Evolutionary conservation across 257 asterid genomes (phyloP), one percentile per base, ranked within the genome.

Genomic region (Parsonsia alboflavescens): DNA sequence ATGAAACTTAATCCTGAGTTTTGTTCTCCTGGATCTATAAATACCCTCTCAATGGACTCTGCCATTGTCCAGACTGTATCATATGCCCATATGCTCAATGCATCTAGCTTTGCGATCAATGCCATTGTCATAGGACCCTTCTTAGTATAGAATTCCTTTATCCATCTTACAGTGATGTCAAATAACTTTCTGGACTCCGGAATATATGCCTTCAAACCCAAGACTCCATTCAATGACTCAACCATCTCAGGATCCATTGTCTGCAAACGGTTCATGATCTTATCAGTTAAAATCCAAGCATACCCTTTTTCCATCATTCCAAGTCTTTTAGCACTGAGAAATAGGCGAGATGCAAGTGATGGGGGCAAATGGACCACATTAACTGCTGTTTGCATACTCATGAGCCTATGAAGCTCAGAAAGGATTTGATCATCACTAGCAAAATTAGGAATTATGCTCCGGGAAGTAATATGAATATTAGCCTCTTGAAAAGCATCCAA

Each of bases 241-340:
- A 36, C 56, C 71, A 58, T 80, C 24, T 74, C 73, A 73, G 77
- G 65, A 53, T 83, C 84, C 62, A 64, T 39, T 58, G 74, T 58
- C 13, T 73, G 70, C 36, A 80, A 42, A 13, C 74, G 77, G 65
- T 86, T 59, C 88, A 83, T 87, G 67, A 81, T 72, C 75, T 75
- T 83, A 73, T 79, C 82, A 7, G 86, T 87, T 52, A 80, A 52
- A 9, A 87, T 72, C 91, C 91, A 87, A 15, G 83, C 86, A 72
- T 67, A 81, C 48, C 86, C 89, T 64, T 74, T 76, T 70, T 74
- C 71, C 83, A 79, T 77, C 89, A 84, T 79, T 46, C 83, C 83
- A 1, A 87, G 76, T 73, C 33, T 57, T 70, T 77, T 80, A 1
- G 86, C 83, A 33, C 33, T 74, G 50, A 15, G 16, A 74, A 87